Base-by-base conservation (phyloP, 148 eudicot species). In the Beta vulgaris region DNA sequence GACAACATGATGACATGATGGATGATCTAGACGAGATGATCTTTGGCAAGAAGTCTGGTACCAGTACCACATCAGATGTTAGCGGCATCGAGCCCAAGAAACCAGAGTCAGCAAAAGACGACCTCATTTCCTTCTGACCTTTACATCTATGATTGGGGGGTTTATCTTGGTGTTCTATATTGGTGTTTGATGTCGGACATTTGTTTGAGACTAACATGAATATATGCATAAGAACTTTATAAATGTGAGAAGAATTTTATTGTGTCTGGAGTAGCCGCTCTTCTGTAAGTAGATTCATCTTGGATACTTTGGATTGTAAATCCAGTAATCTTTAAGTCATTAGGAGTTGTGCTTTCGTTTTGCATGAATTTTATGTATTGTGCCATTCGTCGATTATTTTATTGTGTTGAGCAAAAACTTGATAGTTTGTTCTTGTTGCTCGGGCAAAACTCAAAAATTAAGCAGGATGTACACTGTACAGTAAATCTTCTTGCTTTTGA, bases 21-120 rank as follows among this genome's bases (percentile, higher is more conserved):
- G 93, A 94, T 35, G 97, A 94, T 82, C 97, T 94, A 2, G 96
- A 92, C 69, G 97, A 95, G 87, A 95, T 92, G 97, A 92, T 95
- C 31, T 96, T 96, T 55, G 99, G 98, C 57, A 92, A 68, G 61
- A 91, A 89, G 74, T 77, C 84, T 14, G 92, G 88, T 10, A 77
- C 88, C 48, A 65, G 89, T 7, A 79, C 88, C 61, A 72, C 91
- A 2, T 85, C 97, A 7, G 87, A 85, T 46, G 76, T 59, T 12
- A 84, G 86, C 25, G 85, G 86, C 25, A 68, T 81, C 40, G 83
- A 84, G 49, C 78, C 85, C 2, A 89, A 87, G 74, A 90, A 91
- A 69, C 84, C 83, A 59, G 71, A 84, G 63, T 67, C 76, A n/a
- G 58, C 84, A 1, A 95, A 89, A 78, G 97, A 94, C 71, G 98